These are phyloP conservation scores for Penstemon eatonii DNA, from an alignment of 257 asterid genomes.

Conservation along the genomic window DNA sequence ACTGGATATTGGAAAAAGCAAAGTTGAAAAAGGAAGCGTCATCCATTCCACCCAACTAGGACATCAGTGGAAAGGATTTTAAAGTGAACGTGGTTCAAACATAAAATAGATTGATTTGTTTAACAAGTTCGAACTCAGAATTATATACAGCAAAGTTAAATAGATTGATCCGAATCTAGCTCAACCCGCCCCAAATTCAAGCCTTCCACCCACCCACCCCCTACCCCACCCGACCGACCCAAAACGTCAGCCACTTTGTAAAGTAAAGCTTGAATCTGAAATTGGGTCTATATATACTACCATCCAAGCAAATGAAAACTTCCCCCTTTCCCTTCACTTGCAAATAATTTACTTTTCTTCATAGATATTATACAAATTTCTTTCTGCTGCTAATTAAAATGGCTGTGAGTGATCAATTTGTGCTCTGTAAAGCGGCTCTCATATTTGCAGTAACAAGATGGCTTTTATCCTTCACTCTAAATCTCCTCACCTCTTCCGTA, in stretches of 20 bases:
- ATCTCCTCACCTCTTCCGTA: slow-evolving; percentile 34
- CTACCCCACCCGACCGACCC: slow-evolving; percentile 32
- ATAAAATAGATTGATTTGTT: too few relatives aligned
- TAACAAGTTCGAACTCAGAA: too few relatives aligned
- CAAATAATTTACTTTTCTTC: background rate
- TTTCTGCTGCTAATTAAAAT: slow-evolving; percentile 11
- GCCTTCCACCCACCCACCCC: slow-evolving; percentile 23
- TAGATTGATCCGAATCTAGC: too few relatives aligned
- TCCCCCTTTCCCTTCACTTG: slow-evolving; percentile 39
- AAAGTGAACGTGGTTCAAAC: too few relatives aligned
- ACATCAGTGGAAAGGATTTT: too few relatives aligned
- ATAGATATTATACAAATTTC: background rate
- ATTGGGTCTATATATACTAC: slow-evolving; percentile 34
- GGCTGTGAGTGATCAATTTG: slow-evolving; percentile 47
- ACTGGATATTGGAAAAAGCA: slow-evolving; percentile 43
- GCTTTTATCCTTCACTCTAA: slow-evolving; percentile 44
- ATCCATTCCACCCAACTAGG: slow-evolving; percentile 18
- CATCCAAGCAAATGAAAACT: slow-evolving; percentile 18
- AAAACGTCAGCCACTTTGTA: slow-evolving; percentile 36
- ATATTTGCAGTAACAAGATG: slow-evolving; percentile 56
- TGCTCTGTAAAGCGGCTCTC: slow-evolving; percentile 57
- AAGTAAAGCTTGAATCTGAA: slow-evolving; percentile 1
- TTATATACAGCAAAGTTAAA: too few relatives aligned
- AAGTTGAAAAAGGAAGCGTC: slow-evolving; percentile 29
- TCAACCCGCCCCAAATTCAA: too few relatives aligned